Evolutionary conservation across 768 basidiomycete species (phyloP), one percentile per base, ranked within the genome.

Genomic region (Polyporus arcularius): DNA sequence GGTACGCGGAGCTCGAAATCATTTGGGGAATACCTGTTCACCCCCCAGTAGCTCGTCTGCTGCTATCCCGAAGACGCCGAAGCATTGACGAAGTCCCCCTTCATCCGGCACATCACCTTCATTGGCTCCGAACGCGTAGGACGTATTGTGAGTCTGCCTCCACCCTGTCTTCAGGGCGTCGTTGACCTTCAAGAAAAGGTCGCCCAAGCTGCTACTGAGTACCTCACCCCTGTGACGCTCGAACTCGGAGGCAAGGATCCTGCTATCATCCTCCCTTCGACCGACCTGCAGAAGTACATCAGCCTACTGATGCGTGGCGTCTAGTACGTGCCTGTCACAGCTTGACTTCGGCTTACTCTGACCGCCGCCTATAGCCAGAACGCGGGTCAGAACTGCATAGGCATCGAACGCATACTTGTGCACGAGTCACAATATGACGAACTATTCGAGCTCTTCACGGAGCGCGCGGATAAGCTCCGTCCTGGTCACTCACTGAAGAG

Each of bases 181-280:
- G 50, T 57, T 31, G 16, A 51, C 11, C 11, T n/a, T 18, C 6
- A 4, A 42, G 32, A 55, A 28, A 70, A 94, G 86, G 85, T 98
- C 61, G 94, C 94, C 0, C 66, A 79, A 18, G 92, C 90, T 52
- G 96, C 95, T 15, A 90, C 94, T 0, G 85, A 88, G 62, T 82
- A 95, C 68, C 82, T 97, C 46, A 96, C 91, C 0, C 96, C 96
- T 0, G 90, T 97, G 0, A 93, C 92, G 0, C 84, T 99, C 26
- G 96, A 98, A 74, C 83, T 99, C 1, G 96, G 96, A 35, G 93
- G 94, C 38, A 96, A 98, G 72, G 96, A 99, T 71, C 94, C 96
- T 1, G 89, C 90, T 1, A 83, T 99, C 67, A 85, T 99, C 60
- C 82, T 98, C 31, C 92, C 93, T 6, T 84, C 83, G 31, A 94